A percentile compares a stretch with the other conserved stretches of the same genome.
Evolutionary conservation across 345 rosid genomes (phyloP).

Genomic region (Heritiera littoralis): DNA sequence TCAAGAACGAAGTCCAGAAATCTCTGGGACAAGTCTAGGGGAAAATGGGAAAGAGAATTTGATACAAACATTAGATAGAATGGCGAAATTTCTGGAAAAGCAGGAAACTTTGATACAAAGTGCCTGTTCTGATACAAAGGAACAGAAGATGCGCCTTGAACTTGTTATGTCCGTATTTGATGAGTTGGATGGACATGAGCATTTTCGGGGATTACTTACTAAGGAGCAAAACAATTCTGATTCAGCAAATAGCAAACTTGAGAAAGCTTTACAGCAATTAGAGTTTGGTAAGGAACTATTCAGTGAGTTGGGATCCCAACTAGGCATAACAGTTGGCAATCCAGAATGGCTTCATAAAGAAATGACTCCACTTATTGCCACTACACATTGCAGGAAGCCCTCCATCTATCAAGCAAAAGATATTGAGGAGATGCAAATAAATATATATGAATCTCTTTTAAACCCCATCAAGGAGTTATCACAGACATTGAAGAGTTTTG

Average conservation of each 20-base stretch:
- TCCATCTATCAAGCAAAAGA: constrained; percentile 1
- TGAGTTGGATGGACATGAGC: constrained; percentile 13
- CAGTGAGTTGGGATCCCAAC: constrained; percentile 20
- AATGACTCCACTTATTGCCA: constrained; percentile 3
- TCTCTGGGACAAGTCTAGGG: constrained; percentile 9
- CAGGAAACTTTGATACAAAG: constrained; percentile 17
- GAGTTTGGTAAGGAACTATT: constrained; percentile 25
- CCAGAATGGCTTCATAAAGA: constrained; percentile 8
- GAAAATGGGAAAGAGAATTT: constrained; percentile 16
- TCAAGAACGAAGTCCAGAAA: constrained; percentile 7
- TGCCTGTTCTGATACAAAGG: constrained; percentile 26
- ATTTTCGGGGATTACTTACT: constrained; percentile 2
- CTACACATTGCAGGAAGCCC: neutral
- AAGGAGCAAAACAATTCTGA: constrained; percentile 22
- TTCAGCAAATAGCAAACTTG: constrained; percentile 26
- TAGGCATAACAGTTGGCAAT: constrained; percentile 21
- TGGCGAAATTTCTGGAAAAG: neutral
- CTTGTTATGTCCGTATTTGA: neutral
- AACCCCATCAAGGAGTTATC: constrained; percentile 20
- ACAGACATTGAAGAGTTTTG: constrained; percentile 36
- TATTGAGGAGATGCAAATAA: constrained; percentile 10
- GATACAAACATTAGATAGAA: constrained; percentile 22
- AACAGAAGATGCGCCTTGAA: constrained; percentile 1
- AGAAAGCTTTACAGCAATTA: constrained; percentile 31
- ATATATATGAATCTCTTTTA: constrained; percentile 7